Evolutionary conservation across 2,329 filamentous ascomycete genomes (phyloP).

Genomic region (Sporothrix sp.): DNA sequence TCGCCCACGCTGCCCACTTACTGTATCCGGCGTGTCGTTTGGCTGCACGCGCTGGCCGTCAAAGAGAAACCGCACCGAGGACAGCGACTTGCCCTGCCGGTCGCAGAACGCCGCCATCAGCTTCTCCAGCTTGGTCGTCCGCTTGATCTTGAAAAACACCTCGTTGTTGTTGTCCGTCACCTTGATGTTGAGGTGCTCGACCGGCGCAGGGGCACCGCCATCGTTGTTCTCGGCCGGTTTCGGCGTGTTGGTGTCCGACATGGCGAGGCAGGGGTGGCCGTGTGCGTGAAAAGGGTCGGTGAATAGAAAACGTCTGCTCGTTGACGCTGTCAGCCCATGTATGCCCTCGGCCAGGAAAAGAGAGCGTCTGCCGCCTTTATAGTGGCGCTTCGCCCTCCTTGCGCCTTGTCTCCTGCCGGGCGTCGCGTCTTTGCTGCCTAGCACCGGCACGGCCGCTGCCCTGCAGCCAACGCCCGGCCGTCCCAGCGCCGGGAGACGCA

Average conservation of each 20-base stretch:
- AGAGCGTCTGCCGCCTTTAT: too few species aligned
- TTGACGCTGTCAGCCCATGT: not conserved
- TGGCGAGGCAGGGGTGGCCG: conserved; percentile 21
- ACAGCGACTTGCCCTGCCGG: conserved; percentile 77
- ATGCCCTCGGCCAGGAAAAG: too few species aligned
- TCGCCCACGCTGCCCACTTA: conserved; percentile 38
- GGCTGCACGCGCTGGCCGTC: conserved; percentile 89
- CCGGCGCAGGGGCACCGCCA: conserved; percentile 26
- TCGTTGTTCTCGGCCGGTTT: conserved; percentile 10
- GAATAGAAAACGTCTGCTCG: not conserved
- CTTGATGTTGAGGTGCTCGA: conserved; percentile 95
- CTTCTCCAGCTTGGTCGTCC: conserved; percentile 90
- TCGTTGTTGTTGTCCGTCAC: conserved; percentile 99
- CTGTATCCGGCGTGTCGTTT: conserved; percentile 80
- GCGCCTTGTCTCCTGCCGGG: too few species aligned
- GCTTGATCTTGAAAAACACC: conserved; percentile 99
- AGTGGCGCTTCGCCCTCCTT: not conserved
- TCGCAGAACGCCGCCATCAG: conserved; percentile 98
- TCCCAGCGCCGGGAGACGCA: too few species aligned
- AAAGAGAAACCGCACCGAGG: conserved; percentile 86
- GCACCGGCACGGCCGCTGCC: too few species aligned
- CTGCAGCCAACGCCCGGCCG: too few species aligned
- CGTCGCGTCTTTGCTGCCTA: not conserved
- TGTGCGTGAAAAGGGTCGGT: not conserved
- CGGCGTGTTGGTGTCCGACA: conserved; percentile 36